Evolutionary conservation across 495 filamentous ascomycete species (phyloP).

Genomic region (Talaromyces proteolyticus): DNA sequence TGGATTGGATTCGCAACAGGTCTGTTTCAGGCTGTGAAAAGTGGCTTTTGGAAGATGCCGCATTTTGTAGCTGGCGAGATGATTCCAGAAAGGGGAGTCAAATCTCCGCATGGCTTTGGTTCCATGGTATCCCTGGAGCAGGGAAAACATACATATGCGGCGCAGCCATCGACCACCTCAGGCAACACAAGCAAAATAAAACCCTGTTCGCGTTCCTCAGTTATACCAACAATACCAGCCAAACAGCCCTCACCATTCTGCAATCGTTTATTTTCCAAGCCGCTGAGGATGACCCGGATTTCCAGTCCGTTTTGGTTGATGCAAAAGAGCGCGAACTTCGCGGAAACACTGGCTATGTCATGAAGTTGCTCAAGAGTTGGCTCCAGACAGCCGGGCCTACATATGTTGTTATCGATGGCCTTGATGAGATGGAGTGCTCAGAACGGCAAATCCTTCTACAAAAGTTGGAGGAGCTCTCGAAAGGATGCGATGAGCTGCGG

Average conservation of each 20-base stretch:
- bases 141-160: constrained; percentile 10
- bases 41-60: constrained; percentile 14
- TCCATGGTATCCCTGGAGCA: constrained; percentile 27
- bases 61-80: constrained; percentile 15
- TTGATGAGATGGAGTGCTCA: constrained; percentile 19
- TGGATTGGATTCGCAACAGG: constrained; percentile 6
- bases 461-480: constrained; percentile 9
- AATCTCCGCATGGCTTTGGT: constrained; percentile 12
- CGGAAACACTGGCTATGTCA: constrained; percentile 1
- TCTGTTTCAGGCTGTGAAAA: constrained; percentile 11
- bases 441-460: constrained; percentile 14
- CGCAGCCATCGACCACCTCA: constrained; percentile 10
- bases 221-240: constrained; percentile 10
- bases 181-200: not conserved
- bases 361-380: constrained; percentile 9
- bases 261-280: constrained; percentile 21
- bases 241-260: constrained; percentile 14
- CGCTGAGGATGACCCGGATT: constrained; percentile 13
- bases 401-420: constrained; percentile 19
- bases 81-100: not conserved
- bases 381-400: constrained; percentile 10
- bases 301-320: constrained; percentile 12
- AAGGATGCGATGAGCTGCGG: constrained; percentile 8
- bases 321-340: constrained; percentile 8
- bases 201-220: constrained; percentile 16